Percentiles rank a stretch among this genome's conserved stretches.
phyloP scores from a whole-genome alignment of 768 basidiomycete species.

The Candolleomyces aberdarensis region DNA sequence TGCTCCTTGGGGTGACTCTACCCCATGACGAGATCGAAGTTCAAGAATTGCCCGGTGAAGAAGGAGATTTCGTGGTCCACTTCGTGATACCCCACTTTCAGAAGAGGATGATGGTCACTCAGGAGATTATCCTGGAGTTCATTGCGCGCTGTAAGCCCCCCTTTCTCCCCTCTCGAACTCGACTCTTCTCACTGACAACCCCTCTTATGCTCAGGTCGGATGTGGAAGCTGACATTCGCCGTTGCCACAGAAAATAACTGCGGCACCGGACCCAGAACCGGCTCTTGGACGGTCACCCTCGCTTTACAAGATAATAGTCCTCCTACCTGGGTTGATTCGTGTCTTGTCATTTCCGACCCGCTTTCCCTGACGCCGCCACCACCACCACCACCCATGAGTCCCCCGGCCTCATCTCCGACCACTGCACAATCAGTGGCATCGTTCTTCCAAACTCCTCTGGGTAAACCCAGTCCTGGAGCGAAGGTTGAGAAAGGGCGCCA shows the following conservation, averaged over 20 bases:
- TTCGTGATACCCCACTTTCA: slow-evolving; percentile 59
- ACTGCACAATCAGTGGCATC: background rate
- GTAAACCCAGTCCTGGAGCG: slow-evolving; percentile 1
- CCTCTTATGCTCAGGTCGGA: slow-evolving; percentile 36
- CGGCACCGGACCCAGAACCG: slow-evolving; percentile 20
- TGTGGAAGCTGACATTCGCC: slow-evolving; percentile 53
- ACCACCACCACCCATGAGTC: background rate
- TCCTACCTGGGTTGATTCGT: slow-evolving; percentile 55
- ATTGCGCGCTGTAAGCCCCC: slow-evolving; percentile 47
- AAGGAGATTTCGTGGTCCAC: slow-evolving; percentile 51
- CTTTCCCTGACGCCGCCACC: background rate
- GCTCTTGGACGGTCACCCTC: slow-evolving; percentile 49
- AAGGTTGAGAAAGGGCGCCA: background rate
- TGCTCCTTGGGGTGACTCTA: slow-evolving; percentile 40
- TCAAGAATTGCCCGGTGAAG: slow-evolving; percentile 45
- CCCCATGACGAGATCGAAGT: slow-evolving; percentile 55
- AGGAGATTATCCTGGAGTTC: slow-evolving; percentile 56
- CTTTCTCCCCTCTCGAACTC: background rate
- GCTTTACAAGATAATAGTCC: slow-evolving; percentile 54
- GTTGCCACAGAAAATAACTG: slow-evolving; percentile 20
- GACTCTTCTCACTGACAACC: background rate
- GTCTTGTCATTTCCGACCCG: slow-evolving; percentile 41
- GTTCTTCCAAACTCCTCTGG: slow-evolving; percentile 6
- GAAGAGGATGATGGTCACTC: slow-evolving; percentile 66
- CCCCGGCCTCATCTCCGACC: no score